Percentiles rank a stretch among this genome's conserved stretches.
Conservation (phyloP, 805 yeast species). For the Diddensiella caesifluorescens region DNA sequence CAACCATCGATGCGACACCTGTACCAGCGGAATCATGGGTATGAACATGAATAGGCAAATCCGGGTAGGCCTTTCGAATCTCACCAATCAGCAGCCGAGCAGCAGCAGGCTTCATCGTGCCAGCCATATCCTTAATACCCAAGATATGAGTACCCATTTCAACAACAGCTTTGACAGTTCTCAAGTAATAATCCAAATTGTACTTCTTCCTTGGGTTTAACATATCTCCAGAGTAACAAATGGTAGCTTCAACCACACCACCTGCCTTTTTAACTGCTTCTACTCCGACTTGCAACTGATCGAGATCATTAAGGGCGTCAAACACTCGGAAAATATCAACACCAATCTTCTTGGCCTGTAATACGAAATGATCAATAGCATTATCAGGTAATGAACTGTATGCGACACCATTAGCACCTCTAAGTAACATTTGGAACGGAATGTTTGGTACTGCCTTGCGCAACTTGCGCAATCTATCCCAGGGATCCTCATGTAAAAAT, state of each 20-base stretch:
- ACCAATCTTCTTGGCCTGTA: constrained; percentile 92
- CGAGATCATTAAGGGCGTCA: constrained; percentile 95
- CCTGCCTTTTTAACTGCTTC: constrained; percentile 98
- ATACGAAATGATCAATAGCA: constrained; percentile 95
- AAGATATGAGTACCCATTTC: constrained; percentile 92
- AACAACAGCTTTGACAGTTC: constrained; percentile 77
- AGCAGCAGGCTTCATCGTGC: constrained; percentile 94
- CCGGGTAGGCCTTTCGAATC: constrained; percentile 81
- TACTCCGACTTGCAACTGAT: constrained; percentile 94
- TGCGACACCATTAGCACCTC: constrained; percentile 99
- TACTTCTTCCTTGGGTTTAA: constrained; percentile 91
- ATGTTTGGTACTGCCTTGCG: constrained; percentile 92
- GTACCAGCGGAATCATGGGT: constrained; percentile 99
- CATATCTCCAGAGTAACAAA: constrained; percentile 99
- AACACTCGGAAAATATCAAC: constrained; percentile 97
- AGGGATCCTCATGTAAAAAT: constrained; percentile 96
- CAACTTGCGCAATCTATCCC: constrained; percentile 89
- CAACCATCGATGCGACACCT: constrained; percentile 95
- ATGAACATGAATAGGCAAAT: constrained; percentile 95
- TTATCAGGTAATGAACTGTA: constrained; percentile 97
- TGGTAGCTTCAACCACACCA: constrained; percentile 97
- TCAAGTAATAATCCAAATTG: constrained; percentile 83
- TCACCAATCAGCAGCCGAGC: constrained; percentile 76
- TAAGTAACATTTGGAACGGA: constrained; percentile 97
- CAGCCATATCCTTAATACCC: constrained; percentile 99